Percentiles rank a stretch among this genome's conserved stretches.
Conservation (phyloP, 441 rosid species). For the Gossypium trilobum region DNA sequence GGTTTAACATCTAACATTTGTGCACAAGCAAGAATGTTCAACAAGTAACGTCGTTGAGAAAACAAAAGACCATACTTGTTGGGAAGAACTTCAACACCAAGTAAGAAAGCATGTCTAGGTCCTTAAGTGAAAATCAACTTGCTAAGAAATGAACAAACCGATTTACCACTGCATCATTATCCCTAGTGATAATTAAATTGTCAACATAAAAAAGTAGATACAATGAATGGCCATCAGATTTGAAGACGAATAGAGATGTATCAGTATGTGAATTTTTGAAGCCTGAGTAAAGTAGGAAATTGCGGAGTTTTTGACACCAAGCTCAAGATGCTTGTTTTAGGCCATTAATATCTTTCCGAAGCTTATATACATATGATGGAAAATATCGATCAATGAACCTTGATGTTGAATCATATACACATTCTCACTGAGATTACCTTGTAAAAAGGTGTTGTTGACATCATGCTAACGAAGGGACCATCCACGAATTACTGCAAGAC, state of each 20-base stretch:
- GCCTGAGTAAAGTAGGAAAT: neutral
- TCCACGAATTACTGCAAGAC: neutral
- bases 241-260: neutral
- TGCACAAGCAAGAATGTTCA: neutral
- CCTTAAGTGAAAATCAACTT: neutral
- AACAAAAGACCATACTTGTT: neutral
- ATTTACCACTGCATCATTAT: neutral
- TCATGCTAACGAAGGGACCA: neutral
- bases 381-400: neutral
- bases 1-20: neutral
- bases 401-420: neutral
- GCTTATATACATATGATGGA: neutral
- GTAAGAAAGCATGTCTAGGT: neutral
- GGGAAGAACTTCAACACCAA: neutral
- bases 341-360: neutral
- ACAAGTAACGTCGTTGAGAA: neutral
- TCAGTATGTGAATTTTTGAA: neutral
- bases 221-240: neutral
- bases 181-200: neutral
- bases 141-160: neutral
- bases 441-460: neutral
- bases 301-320: neutral
- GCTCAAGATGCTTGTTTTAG: neutral
- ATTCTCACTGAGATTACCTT: neutral
- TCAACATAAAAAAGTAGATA: neutral